Evolutionary conservation across 2,329 filamentous ascomycete species (phyloP).

Genomic region (Scedosporium boydii): DNA sequence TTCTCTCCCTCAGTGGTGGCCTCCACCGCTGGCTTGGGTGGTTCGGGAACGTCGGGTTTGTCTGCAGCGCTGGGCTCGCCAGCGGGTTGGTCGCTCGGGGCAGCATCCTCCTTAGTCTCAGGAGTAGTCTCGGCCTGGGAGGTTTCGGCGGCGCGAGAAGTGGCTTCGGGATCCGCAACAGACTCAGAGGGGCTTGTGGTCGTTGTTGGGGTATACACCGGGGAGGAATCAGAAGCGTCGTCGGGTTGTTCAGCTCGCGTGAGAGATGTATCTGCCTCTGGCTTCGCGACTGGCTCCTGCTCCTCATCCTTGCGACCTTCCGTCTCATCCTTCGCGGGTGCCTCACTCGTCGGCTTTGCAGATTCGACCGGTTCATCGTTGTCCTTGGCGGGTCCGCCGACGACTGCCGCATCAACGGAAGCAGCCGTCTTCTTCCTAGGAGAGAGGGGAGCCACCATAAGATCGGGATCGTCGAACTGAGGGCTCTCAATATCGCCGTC

Average conservation of each 20-base stretch:
- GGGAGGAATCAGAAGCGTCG: background rate
- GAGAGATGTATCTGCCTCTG: background rate
- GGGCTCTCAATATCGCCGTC: slow-evolving; percentile 39
- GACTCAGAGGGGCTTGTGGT: background rate
- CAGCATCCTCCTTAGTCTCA: background rate
- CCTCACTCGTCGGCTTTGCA: background rate
- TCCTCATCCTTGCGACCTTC: background rate
- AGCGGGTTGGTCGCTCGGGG: background rate
- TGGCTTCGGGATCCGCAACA: background rate
- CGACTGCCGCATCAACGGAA: background rate
- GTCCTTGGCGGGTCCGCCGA: background rate
- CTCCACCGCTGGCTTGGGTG: background rate
- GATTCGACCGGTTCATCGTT: background rate
- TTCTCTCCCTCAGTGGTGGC: background rate
- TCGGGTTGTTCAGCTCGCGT: background rate
- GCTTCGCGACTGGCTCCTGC: background rate
- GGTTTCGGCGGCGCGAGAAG: background rate
- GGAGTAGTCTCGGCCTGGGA: background rate
- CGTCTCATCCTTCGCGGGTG: background rate
- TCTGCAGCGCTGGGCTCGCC: background rate
- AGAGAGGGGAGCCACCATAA: slow-evolving; percentile 49
- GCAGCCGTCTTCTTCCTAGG: slow-evolving; percentile 28
- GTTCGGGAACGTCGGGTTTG: background rate
- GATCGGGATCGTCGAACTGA: slow-evolving; percentile 44
- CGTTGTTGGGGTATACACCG: background rate